Conservation (phyloP, 768 basidiomycete species). For the Rhizopogon vesiculosus region DNA sequence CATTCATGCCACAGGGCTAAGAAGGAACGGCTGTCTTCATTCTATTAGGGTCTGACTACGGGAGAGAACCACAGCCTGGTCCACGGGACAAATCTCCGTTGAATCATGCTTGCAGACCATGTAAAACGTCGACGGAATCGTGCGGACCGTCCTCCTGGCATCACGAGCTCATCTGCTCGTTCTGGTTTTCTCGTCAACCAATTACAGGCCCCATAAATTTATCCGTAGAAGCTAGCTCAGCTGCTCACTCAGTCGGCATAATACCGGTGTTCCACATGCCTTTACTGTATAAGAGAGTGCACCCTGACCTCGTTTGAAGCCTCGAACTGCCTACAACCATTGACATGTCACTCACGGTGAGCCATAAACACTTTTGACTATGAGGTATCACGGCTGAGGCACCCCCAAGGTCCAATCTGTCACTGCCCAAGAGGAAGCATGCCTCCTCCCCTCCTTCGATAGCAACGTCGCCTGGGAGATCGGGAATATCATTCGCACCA, state of each 20-base stretch:
- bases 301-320: background rate
- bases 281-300: background rate
- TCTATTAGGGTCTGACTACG: no score
- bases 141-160: background rate
- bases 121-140: no score
- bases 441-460: background rate
- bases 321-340: background rate
- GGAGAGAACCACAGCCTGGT: no score
- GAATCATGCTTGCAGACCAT: no score
- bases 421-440: constrained; percentile 16
- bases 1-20: no score
- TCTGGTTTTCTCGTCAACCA: background rate
- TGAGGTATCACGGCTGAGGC: background rate
- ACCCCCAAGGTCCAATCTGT: constrained; percentile 13
- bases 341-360: no score
- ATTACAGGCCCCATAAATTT: background rate
- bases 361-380: no score
- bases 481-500: constrained; percentile 21
- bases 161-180: background rate
- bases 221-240: background rate
- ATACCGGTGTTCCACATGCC: background rate
- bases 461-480: constrained; percentile 29
- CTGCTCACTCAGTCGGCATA: no score
- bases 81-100: no score
- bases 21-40: no score